Evolutionary conservation across 345 rosid genomes (phyloP).

Genomic region (Populus nigra): DNA sequence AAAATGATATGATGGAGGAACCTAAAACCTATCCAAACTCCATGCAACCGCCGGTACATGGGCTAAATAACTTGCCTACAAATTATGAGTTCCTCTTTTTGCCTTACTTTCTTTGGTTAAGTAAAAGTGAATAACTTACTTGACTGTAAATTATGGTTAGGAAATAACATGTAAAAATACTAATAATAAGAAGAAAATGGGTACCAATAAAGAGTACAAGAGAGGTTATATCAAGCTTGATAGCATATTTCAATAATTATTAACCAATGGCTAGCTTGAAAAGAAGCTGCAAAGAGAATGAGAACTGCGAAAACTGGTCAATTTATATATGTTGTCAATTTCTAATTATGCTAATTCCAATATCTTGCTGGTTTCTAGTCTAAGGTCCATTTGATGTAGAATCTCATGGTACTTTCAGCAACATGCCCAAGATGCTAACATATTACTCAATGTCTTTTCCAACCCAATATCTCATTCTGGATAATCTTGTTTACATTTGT

Average conservation of each 20-base stretch:
- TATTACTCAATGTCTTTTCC: neutral
- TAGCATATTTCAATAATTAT: neutral
- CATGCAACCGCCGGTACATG: too few species aligned
- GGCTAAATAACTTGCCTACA: too few species aligned
- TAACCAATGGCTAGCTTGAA: neutral
- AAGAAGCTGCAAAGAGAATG: neutral
- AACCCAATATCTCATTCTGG: neutral
- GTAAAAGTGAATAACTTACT: neutral
- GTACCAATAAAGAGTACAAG: neutral
- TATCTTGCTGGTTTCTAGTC: neutral
- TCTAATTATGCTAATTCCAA: neutral
- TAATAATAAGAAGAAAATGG: neutral
- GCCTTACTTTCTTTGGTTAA: neutral
- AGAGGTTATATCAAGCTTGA: neutral
- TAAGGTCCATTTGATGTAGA: neutral
- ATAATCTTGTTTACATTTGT: neutral
- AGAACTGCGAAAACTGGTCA: neutral
- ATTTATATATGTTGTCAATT: neutral
- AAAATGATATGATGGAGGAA: conserved; percentile 1
- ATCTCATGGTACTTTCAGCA: neutral
- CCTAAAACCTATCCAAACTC: neutral
- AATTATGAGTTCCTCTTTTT: neutral
- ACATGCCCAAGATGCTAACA: neutral
- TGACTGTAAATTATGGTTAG: neutral
- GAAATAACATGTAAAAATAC: neutral